Evolutionary conservation across 495 filamentous ascomycete genomes (phyloP).

Genomic region (Penicillium bovifimosum): DNA sequence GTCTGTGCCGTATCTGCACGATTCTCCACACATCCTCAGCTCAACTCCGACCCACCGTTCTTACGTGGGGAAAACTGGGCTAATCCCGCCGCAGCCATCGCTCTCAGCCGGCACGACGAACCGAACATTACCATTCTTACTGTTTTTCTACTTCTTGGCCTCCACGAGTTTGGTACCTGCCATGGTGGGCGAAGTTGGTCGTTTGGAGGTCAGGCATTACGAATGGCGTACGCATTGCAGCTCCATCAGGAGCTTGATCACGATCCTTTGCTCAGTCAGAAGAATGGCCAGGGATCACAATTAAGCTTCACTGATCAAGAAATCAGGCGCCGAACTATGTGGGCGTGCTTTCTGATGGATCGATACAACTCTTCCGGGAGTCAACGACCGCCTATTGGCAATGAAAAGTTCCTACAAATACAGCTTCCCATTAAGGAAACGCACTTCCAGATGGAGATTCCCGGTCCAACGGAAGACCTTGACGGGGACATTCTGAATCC

Average conservation of each 20-base stretch:
- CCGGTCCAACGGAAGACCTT: conserved; percentile 79
- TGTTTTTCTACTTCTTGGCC: conserved; percentile 76
- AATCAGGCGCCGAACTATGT: conserved; percentile 90
- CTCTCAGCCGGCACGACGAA: conserved; percentile 80
- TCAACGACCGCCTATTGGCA: conserved; percentile 85
- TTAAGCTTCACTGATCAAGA: conserved; percentile 90
- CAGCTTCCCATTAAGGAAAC: conserved; percentile 88
- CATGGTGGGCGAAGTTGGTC: conserved; percentile 96
- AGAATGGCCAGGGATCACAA: conserved; percentile 55
- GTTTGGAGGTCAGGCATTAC: conserved; percentile 85
- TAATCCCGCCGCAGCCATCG: conserved; percentile 73
- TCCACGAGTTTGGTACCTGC: conserved; percentile 96
- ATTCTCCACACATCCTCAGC: conserved; percentile 90
- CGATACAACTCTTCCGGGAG: conserved; percentile 95
- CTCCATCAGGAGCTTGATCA: conserved; percentile 89
- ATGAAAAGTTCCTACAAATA: conserved; percentile 81
- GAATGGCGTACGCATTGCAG: conserved; percentile 95
- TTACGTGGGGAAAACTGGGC: conserved; percentile 90
- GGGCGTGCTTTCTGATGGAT: conserved; percentile 97
- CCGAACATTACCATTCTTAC: conserved; percentile 95
- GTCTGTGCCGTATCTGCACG: conserved; percentile 90
- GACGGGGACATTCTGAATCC: conserved; percentile 67
- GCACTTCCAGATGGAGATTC: conserved; percentile 86
- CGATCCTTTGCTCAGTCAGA: conserved; percentile 60
- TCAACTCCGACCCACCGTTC: conserved; percentile 79